These are phyloP conservation scores for Cymodocea nodosa DNA, from an alignment of 116 monocot genomes.

Conservation along the genomic window DNA sequence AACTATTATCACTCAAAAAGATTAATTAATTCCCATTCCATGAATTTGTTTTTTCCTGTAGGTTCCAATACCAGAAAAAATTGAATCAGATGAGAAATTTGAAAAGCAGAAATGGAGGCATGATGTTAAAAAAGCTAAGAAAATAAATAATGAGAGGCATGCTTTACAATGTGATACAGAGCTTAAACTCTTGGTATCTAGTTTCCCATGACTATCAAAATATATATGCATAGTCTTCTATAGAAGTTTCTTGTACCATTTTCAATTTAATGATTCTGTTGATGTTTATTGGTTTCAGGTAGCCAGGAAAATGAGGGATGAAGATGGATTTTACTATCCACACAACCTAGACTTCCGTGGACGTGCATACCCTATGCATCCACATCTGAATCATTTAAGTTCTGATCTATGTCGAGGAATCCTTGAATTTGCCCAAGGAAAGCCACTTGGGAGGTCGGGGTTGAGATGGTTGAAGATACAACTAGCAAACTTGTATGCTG, in stretches of 20 bases:
- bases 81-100: slow-evolving; percentile 35
- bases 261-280: neutral
- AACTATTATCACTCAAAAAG: neutral
- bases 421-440: slow-evolving; percentile 68
- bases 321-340: slow-evolving; percentile 76
- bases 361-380: slow-evolving; percentile 84
- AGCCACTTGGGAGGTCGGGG: slow-evolving; percentile 58
- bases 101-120: slow-evolving; percentile 54
- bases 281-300: slow-evolving; percentile 26
- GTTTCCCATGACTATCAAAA: neutral
- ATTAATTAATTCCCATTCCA: neutral
- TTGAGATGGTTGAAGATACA: slow-evolving; percentile 79
- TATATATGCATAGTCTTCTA: neutral
- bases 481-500: slow-evolving; percentile 74
- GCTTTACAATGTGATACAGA: slow-evolving; percentile 69
- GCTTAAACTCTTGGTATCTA: slow-evolving; percentile 63
- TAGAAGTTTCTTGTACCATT: neutral
- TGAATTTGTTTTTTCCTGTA: slow-evolving; percentile 9
- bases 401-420: slow-evolving; percentile 78
- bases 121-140: slow-evolving; percentile 46
- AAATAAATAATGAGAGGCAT: slow-evolving; percentile 66
- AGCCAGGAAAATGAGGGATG: slow-evolving; percentile 59
- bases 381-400: slow-evolving; percentile 73
- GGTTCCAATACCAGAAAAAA: slow-evolving; percentile 46
- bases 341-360: slow-evolving; percentile 89